Percentiles rank a stretch among this genome's conserved stretches.
phyloP scores from a whole-genome alignment of 345 rosid genomes.

The Hibiscus trionum region DNA sequence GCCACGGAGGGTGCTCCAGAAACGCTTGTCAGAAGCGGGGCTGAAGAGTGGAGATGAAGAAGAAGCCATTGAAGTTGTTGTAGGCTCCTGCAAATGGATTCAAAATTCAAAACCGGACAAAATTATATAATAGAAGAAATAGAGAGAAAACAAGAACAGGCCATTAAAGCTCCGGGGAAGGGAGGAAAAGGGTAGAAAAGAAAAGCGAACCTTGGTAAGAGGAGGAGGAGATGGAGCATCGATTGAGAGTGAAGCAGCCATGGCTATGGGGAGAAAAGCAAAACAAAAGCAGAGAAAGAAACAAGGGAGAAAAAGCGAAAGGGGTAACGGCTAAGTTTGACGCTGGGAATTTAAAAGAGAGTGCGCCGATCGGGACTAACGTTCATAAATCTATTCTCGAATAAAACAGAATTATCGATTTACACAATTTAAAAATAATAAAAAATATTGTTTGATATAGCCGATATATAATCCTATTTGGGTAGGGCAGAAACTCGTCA shows the following conservation, averaged over 20 bases:
- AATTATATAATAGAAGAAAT: background rate
- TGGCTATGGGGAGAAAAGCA: conserved; percentile 1
- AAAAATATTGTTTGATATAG: too few relatives aligned
- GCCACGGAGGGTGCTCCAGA: conserved; percentile 32
- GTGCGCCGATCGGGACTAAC: conserved; percentile 24
- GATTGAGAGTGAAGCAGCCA: conserved; percentile 52
- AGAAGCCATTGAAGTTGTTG: conserved; percentile 15
- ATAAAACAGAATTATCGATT: too few relatives aligned
- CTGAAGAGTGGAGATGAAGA: conserved; percentile 20
- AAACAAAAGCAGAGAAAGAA: conserved; percentile 8
- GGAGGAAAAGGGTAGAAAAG: background rate
- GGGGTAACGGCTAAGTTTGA: conserved; percentile 54
- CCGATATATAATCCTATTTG: too few relatives aligned
- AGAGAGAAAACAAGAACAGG: background rate
- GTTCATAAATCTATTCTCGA: conserved; percentile 26
- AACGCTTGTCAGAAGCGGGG: conserved; percentile 31
- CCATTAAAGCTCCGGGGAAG: background rate
- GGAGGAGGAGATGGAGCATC: conserved; percentile 40
- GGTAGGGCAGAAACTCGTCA: too few relatives aligned
- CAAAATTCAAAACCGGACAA: background rate
- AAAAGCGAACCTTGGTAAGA: conserved; percentile 21
- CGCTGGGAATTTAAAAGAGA: conserved; percentile 31
- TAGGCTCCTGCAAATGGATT: conserved; percentile 10
- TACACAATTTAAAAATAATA: background rate
- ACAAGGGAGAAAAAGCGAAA: background rate